Evolutionary conservation across 140 eudicot species (phyloP).

Genomic region (Bidens hawaiensis): DNA sequence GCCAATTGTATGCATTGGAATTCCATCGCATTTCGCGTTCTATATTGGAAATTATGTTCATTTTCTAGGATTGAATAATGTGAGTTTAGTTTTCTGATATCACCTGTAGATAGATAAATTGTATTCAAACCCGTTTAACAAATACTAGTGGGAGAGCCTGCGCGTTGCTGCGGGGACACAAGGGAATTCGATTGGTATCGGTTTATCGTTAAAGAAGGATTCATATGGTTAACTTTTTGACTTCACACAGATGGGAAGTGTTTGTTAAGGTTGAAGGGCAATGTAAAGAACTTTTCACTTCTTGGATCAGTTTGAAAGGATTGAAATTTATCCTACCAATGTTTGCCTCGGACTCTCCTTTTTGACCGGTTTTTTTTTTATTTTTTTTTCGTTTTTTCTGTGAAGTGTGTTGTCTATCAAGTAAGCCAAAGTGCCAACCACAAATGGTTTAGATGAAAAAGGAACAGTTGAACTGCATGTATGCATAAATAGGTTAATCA

Average conservation of each 20-base stretch:
- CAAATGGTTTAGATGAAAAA: constrained; percentile 77
- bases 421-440: constrained; percentile 65
- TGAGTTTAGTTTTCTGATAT: too few relatives aligned
- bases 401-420: constrained; percentile 74
- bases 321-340: constrained; percentile 87
- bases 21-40: too few relatives aligned
- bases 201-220: too few relatives aligned
- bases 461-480: constrained; percentile 76
- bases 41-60: too few relatives aligned
- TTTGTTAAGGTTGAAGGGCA: constrained; percentile 86
- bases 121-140: too few relatives aligned
- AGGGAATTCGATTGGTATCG: too few relatives aligned
- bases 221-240: neutral
- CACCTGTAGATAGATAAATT: too few relatives aligned
- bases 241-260: constrained; percentile 81
- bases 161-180: too few relatives aligned
- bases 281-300: constrained; percentile 71
- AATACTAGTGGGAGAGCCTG: too few relatives aligned
- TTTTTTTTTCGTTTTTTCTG: constrained; percentile 60
- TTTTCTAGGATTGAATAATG: too few relatives aligned
- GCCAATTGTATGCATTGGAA: too few relatives aligned
- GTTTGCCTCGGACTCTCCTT: constrained; percentile 75
- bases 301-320: constrained; percentile 58
- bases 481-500: neutral
- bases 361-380: too few relatives aligned